These are phyloP conservation scores for Mangifera indica DNA, from an alignment of 345 rosid species.

Conservation along the genomic window DNA sequence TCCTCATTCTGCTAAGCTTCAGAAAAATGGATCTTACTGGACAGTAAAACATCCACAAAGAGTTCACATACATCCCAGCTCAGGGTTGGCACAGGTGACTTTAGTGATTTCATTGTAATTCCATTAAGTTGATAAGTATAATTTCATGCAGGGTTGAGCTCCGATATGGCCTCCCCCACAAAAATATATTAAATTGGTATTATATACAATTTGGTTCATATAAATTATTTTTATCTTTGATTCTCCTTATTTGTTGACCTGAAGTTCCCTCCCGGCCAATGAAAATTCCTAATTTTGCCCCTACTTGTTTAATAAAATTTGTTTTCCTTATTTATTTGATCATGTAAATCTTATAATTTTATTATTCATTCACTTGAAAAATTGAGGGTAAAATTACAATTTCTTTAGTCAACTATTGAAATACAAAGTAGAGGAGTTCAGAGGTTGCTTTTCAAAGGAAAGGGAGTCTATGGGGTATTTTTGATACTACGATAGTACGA, in stretches of 20 bases:
- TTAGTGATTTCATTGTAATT: not conserved
- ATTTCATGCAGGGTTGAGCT: too few relatives aligned
- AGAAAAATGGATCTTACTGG: conserved; percentile 84
- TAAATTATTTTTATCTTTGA: too few relatives aligned
- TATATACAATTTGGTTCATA: too few relatives aligned
- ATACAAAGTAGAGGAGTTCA: not conserved
- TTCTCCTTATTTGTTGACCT: too few relatives aligned
- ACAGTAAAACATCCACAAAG: conserved; percentile 95
- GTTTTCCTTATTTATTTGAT: too few relatives aligned
- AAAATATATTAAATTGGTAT: too few relatives aligned
- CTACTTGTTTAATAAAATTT: not conserved
- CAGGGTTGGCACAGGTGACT: conserved; percentile 86
- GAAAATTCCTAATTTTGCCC: too few relatives aligned
- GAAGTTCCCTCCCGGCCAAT: too few relatives aligned
- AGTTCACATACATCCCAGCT: conserved; percentile 90
- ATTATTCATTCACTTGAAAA: not conserved
- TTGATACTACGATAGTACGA: too few relatives aligned
- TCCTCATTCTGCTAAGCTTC: conserved; percentile 83
- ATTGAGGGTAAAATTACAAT: not conserved
- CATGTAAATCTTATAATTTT: too few relatives aligned
- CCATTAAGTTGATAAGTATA: not conserved
- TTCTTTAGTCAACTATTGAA: not conserved
- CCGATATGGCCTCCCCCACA: too few relatives aligned
- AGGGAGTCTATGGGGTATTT: not conserved
- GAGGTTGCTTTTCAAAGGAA: not conserved